A percentile compares a stretch with the other conserved stretches of the same genome.
Conservation (phyloP, 768 basidiomycete genomes). For the Agaricus blazei region DNA sequence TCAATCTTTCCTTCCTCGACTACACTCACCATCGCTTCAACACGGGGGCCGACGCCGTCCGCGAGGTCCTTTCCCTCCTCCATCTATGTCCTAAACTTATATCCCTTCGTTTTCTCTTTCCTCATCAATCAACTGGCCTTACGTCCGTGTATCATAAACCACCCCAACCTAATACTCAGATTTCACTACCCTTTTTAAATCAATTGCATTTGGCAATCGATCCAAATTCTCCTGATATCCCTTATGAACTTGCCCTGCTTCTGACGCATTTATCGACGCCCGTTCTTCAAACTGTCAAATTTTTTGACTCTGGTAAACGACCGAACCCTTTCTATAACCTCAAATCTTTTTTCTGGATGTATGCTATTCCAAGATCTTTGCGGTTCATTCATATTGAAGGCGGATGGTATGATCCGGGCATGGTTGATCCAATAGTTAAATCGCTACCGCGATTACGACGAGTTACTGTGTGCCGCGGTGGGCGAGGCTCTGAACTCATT, state of each 20-base stretch:
- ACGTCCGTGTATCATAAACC: conserved; percentile 21
- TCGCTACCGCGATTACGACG: conserved; percentile 28
- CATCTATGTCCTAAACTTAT: conserved; percentile 45
- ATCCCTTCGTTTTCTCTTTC: conserved; percentile 54
- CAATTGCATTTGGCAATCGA: conserved; percentile 46
- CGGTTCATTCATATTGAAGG: conserved; percentile 34
- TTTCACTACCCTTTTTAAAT: conserved; percentile 41
- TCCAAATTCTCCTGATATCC: conserved; percentile 44
- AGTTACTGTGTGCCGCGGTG: conserved; percentile 21
- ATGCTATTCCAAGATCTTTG: conserved; percentile 34
- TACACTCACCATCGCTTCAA: conserved; percentile 73
- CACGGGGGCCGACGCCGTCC: conserved; percentile 46
- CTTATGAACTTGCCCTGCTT: conserved; percentile 52
- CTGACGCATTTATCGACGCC: conserved; percentile 47
- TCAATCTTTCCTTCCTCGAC: conserved; percentile 57
- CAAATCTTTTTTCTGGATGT: conserved; percentile 41
- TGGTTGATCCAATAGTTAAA: conserved; percentile 30
- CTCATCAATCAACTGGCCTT: conserved; percentile 15
- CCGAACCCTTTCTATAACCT: conserved; percentile 38
- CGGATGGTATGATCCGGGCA: conserved; percentile 42
- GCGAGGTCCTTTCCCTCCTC: conserved; percentile 56
- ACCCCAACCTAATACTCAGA: conserved; percentile 21
- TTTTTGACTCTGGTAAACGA: conserved; percentile 39
- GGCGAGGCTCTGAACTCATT: conserved; percentile 17
- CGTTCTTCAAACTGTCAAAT: conserved; percentile 38